Evolutionary conservation across 495 filamentous ascomycete genomes (phyloP).

Genomic region (Xylona heveae): DNA sequence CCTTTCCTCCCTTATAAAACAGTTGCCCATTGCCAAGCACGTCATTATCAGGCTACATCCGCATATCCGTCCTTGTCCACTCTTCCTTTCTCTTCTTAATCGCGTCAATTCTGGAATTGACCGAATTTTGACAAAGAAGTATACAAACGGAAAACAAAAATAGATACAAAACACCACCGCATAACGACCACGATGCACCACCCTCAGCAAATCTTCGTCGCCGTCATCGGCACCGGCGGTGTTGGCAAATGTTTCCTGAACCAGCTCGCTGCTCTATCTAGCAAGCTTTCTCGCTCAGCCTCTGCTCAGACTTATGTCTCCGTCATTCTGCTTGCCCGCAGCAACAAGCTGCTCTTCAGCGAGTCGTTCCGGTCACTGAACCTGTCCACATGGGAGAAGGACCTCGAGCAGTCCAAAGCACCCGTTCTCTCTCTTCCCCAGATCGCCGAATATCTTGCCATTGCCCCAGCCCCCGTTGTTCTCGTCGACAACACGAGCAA

Average conservation of each 20-base stretch:
- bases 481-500: slow-evolving; percentile 91
- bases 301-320: slow-evolving; percentile 34
- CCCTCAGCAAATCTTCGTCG: slow-evolving; percentile 15
- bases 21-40: no score
- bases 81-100: no score
- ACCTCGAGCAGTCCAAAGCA: slow-evolving; percentile 30
- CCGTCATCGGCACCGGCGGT: slow-evolving; percentile 40
- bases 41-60: no score
- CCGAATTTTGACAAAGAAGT: no score
- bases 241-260: slow-evolving; percentile 79
- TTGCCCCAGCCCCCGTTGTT: slow-evolving; percentile 48
- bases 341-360: slow-evolving; percentile 52
- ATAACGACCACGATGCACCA: slow-evolving; percentile 10
- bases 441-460: slow-evolving; percentile 46
- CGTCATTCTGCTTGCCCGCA: slow-evolving; percentile 62
- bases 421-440: slow-evolving; percentile 37
- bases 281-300: slow-evolving; percentile 25
- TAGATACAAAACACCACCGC: no score
- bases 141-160: no score
- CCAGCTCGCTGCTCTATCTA: slow-evolving; percentile 40
- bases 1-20: no score
- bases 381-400: slow-evolving; percentile 12
- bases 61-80: no score
- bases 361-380: slow-evolving; percentile 24
- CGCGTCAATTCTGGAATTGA: no score